These are phyloP conservation scores for Fusarium sarcochroum DNA, from an alignment of 2,329 filamentous ascomycete species.

Conservation along the genomic window DNA sequence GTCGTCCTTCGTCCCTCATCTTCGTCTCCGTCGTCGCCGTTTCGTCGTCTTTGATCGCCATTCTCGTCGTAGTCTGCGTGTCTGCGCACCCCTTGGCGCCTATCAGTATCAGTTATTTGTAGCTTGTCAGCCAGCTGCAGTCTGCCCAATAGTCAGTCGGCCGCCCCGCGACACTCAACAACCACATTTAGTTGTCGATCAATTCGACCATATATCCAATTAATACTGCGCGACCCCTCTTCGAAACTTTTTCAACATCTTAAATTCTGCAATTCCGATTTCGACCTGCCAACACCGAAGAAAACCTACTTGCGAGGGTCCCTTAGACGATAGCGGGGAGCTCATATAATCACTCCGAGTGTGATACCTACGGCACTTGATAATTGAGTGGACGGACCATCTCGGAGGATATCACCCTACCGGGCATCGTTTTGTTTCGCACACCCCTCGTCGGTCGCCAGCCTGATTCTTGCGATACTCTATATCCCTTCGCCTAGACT, in stretches of 20 bases:
- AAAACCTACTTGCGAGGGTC: conserved; percentile 18
- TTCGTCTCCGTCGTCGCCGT: conserved; percentile 14
- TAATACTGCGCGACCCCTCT: conserved; percentile 16
- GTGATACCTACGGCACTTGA: conserved; percentile 40
- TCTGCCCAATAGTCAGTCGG: conserved; percentile 31
- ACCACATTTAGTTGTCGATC: conserved; percentile 29
- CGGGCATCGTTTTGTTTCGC: conserved; percentile 32
- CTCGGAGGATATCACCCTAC: conserved; percentile 32
- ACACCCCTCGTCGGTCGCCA: conserved; percentile 28
- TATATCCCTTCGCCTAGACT: conserved; percentile 10
- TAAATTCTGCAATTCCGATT: conserved; percentile 24
- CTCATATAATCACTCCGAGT: conserved; percentile 36
- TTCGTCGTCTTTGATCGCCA: conserved; percentile 23
- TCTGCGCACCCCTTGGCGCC: conserved; percentile 30
- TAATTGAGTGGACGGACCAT: conserved; percentile 41
- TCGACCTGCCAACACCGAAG: conserved; percentile 25
- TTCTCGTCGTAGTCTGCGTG: conserved; percentile 31
- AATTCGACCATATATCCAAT: conserved; percentile 35
- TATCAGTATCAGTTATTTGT: conserved; percentile 13
- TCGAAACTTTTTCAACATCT: conserved; percentile 11
- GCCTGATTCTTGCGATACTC: conserved; percentile 21
- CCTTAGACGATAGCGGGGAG: conserved; percentile 28
- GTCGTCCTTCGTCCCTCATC: conserved; percentile 20
- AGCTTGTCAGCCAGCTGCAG: conserved; percentile 37
- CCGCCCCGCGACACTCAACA: conserved; percentile 38